These are phyloP conservation scores for Cryptococcus hybrid DNA, from an alignment of 1,284 basidiomycete genomes.

Conservation along the genomic window DNA sequence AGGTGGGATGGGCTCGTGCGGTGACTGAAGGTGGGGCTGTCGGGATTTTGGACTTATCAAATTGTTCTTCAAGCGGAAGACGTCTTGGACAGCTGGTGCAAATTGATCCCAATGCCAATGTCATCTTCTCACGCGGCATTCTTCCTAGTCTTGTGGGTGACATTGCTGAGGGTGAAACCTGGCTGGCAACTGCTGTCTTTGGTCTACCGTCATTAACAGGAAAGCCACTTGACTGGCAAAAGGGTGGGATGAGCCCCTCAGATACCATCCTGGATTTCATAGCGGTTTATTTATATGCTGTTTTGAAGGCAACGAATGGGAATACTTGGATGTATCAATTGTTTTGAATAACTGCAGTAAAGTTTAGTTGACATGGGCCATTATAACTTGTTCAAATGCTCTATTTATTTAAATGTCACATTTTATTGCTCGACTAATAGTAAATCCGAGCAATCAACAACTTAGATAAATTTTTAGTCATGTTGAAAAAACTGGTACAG, in stretches of 20 bases:
- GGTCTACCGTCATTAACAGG: conserved; percentile 53
- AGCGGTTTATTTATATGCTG: background rate
- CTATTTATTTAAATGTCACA: too few species aligned
- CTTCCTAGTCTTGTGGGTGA: conserved; percentile 63
- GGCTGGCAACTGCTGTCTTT: conserved; percentile 69
- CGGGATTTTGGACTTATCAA: conserved; percentile 59
- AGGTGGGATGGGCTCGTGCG: conserved; percentile 54
- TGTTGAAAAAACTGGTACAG: too few species aligned
- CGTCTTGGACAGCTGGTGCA: conserved; percentile 57
- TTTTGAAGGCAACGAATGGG: too few species aligned
- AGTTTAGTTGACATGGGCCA: too few species aligned
- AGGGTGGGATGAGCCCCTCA: background rate
- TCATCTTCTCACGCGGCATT: conserved; percentile 66
- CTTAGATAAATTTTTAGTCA: too few species aligned
- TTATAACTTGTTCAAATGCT: too few species aligned
- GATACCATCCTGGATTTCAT: background rate
- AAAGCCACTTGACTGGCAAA: background rate
- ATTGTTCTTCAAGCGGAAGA: conserved; percentile 8
- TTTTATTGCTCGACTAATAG: too few species aligned
- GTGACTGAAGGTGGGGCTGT: conserved; percentile 62
- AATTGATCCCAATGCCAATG: conserved; percentile 69
- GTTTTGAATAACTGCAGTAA: too few species aligned
- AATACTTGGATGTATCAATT: too few species aligned
- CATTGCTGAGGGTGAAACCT: conserved; percentile 53
- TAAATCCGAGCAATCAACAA: too few species aligned